Evolutionary conservation across 768 basidiomycete species (phyloP).

Genomic region (Arthromyces matolae): DNA sequence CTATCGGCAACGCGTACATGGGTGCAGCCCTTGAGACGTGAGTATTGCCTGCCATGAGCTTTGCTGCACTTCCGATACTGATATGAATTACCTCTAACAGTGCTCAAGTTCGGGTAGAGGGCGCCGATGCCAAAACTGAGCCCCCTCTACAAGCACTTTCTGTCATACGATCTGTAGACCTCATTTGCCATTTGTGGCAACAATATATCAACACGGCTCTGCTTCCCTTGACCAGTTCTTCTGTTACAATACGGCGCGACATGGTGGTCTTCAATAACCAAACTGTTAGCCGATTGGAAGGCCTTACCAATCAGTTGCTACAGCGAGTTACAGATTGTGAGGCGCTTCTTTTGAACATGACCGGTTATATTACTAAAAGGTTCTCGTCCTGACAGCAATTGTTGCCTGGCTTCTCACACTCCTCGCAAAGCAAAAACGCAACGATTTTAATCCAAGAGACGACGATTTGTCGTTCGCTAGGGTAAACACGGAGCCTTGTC

Average conservation of each 20-base stretch:
- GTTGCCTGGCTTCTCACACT: constrained; percentile 71
- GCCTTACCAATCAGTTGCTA: constrained; percentile 70
- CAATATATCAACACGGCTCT: constrained; percentile 90
- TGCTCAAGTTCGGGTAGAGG: constrained; percentile 66
- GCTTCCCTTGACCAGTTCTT: constrained; percentile 79
- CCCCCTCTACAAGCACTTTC: constrained; percentile 69
- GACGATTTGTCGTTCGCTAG: constrained; percentile 94
- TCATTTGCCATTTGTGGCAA: constrained; percentile 96
- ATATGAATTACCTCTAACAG: too few species aligned
- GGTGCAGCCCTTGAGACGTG: constrained; percentile 93
- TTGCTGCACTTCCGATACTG: constrained; percentile 5
- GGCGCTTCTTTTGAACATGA: constrained; percentile 17
- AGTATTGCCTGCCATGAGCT: constrained; percentile 23
- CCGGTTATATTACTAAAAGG: background rate
- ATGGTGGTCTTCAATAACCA: constrained; percentile 93
- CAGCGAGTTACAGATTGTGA: constrained; percentile 81
- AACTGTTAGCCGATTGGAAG: constrained; percentile 80
- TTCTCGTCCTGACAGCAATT: constrained; percentile 55
- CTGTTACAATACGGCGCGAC: constrained; percentile 85
- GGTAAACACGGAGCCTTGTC: constrained; percentile 92
- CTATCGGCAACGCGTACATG: constrained; percentile 77
- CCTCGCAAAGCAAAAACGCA: constrained; percentile 89
- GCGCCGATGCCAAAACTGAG: constrained; percentile 71
- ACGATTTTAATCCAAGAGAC: constrained; percentile 94
- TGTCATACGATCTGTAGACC: constrained; percentile 69